Evolutionary conservation across 139 green algal species (phyloP), one percentile per base, ranked within the genome.

Genomic region (Coelastrella sp.): DNA sequence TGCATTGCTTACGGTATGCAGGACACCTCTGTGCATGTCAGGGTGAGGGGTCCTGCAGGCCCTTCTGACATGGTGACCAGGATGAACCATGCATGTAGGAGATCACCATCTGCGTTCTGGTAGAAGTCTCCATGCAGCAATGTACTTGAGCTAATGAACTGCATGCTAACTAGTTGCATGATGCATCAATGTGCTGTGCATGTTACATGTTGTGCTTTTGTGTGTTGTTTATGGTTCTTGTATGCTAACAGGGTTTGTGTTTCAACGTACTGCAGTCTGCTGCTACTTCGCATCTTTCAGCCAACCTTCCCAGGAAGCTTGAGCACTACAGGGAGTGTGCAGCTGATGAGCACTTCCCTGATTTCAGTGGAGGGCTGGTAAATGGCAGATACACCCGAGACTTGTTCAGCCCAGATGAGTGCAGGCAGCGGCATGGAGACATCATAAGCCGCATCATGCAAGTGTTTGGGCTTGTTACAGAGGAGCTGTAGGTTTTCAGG

Each of bases 391-490:
- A 89, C 84, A 53, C n/a, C 9, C 45, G 84, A 2, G 84, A 90
- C 45, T 50, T 35, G 27, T 94, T 94, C 76, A 89, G 85, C 63
- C 88, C 85, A 41, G 88, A 94, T n/a, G 90, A 94, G 82, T 91
- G 87, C 85, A 68, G 77, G 38, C 38, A 74, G 83, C 63, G 89
- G 17, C 89, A 92, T 51, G 66, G 32, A 17, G 86, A 88, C 62
- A 73, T 92, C 30, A 82, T 82, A 51, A 82, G 53, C 53, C 34
- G 75, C 23, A 60, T 82, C 9, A 82, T 82, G 8, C 50, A 37
- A 30, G 75, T 82, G 3, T 82, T 82, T 40, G 35, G 23, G 23
- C 53, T 82, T 32, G 17, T 32, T 9, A 21, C 53, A 57, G 13
- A 57, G 17, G 48, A 57, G 48, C 17, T 57, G 13, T 57, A 57